Percentiles rank a stretch among this genome's conserved stretches.
Evolutionary conservation across 345 rosid genomes (phyloP).

Genomic region (Abelmoschus esculentus): DNA sequence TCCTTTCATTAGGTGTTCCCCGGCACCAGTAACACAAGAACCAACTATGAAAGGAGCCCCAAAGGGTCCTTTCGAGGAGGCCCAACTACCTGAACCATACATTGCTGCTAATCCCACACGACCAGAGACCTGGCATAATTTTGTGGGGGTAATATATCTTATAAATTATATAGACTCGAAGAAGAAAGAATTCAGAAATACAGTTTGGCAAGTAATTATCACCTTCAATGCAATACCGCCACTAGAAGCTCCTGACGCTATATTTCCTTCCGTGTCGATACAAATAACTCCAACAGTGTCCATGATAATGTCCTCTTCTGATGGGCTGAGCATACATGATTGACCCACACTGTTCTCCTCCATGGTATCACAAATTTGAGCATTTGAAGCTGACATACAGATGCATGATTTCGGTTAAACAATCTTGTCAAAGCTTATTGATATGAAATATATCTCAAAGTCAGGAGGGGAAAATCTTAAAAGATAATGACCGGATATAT

Average conservation of each 20-base stretch:
- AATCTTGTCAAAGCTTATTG: constrained; percentile 2
- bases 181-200: background rate
- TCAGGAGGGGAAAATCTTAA: background rate
- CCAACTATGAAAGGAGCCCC: constrained; percentile 68
- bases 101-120: constrained; percentile 92
- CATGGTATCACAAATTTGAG: constrained; percentile 15
- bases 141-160: background rate
- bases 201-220: constrained; percentile 7
- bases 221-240: constrained; percentile 97
- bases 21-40: constrained; percentile 84
- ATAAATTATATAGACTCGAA: background rate
- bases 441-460: background rate
- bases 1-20: constrained; percentile 88
- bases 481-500: background rate
- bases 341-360: constrained; percentile 6
- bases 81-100: constrained; percentile 98
- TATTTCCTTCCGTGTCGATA: constrained; percentile 69
- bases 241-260: constrained; percentile 88
- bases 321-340: constrained; percentile 13
- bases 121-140: constrained; percentile 55
- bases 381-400: constrained; percentile 19
- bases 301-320: constrained; percentile 51
- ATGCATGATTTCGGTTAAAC: background rate
- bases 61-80: constrained; percentile 62
- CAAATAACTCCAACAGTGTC: constrained; percentile 97